A percentile compares a stretch with the other conserved stretches of the same genome.
Evolutionary conservation across 805 yeast species (phyloP).

Genomic region (Metschnikowia gruessii): DNA sequence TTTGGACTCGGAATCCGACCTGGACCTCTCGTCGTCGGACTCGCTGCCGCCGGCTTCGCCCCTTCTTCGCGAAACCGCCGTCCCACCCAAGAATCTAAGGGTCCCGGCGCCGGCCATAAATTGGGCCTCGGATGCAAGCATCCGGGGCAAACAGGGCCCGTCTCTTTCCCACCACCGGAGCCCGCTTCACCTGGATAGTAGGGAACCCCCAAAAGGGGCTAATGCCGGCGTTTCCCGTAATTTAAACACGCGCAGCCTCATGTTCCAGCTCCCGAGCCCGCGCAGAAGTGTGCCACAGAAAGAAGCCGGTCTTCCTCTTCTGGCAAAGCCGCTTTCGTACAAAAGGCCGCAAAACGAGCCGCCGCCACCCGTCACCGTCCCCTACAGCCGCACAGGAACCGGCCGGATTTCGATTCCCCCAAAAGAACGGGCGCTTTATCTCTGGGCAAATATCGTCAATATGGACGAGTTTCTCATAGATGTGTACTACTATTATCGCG

Average conservation of each 20-base stretch:
- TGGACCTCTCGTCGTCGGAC: conserved; percentile 29
- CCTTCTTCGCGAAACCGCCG: conserved; percentile 2
- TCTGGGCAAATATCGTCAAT: conserved; percentile 95
- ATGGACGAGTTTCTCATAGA: conserved; percentile 83
- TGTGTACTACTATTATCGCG: conserved; percentile 77
- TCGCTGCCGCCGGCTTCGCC: conserved; percentile 22
- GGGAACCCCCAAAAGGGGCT: too few species aligned
- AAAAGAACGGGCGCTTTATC: conserved; percentile 79
- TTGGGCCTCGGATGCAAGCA: neutral
- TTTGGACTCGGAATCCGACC: conserved; percentile 35
- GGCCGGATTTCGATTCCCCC: conserved; percentile 35
- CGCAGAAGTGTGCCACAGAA: neutral
- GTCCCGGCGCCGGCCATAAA: neutral
- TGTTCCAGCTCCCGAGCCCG: conserved; percentile 11
- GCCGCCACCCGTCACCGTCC: neutral
- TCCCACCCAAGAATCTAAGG: neutral
- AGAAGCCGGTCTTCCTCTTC: conserved; percentile 3
- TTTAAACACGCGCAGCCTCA: conserved; percentile 5
- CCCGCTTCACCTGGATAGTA: too few species aligned
- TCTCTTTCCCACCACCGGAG: too few species aligned
- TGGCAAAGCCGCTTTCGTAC: neutral
- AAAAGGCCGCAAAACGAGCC: neutral
- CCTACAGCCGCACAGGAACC: conserved; percentile 5
- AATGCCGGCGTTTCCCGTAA: neutral
- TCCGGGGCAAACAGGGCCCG: neutral